Evolutionary conservation across 2,329 filamentous ascomycete species (phyloP), one percentile per base, ranked within the genome.

Genomic region (Ophiosphaerella narmari): DNA sequence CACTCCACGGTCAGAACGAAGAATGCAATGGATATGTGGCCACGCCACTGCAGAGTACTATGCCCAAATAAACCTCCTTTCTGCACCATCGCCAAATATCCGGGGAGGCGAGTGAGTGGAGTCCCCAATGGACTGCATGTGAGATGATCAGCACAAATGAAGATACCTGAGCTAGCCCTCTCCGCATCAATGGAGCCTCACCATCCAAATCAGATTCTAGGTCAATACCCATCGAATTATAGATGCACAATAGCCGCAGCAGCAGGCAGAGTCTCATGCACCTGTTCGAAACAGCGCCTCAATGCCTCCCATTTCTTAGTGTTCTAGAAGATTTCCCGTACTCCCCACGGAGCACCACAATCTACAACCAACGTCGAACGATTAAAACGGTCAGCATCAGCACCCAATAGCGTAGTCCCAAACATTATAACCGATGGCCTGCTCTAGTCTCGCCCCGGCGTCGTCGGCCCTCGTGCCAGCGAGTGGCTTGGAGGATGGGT

Each of bases 391-490:
- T 51, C 43, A 48, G 48, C 44, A 41, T 53, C 39, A 29, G 43
- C 48, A 43, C 6, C 46, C 54, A 54, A 43, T 45, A 32, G 37
- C 44, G 46, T 38, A 39, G 21, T 12, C 11, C 39, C 37, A 40
- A 42, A 45, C 35, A 29, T 39, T 46, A 54, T 38, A 39, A 39
- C 39, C 50, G 57, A 50, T 50, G 40, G 35, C 35, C 41, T 45
- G 43, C 5, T 39, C 46, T 53, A 24, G 48, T 48, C 51, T 60
- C 57, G 53, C 52, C 54, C 45, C 58, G 54, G 61, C 38, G 53
- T 56, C 47, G 43, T 51, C 61, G 60, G 59, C 43, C 61, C 60
- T 65, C 48, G 49, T 61, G 49, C 59, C 57, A 54, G 46, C 50
- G 50, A 53, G 53, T 58, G 57, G 61, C 61, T 61, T 54, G 41